These are phyloP conservation scores for Lyophyllum atratum DNA, from an alignment of 768 basidiomycete species.

Conservation along the genomic window DNA sequence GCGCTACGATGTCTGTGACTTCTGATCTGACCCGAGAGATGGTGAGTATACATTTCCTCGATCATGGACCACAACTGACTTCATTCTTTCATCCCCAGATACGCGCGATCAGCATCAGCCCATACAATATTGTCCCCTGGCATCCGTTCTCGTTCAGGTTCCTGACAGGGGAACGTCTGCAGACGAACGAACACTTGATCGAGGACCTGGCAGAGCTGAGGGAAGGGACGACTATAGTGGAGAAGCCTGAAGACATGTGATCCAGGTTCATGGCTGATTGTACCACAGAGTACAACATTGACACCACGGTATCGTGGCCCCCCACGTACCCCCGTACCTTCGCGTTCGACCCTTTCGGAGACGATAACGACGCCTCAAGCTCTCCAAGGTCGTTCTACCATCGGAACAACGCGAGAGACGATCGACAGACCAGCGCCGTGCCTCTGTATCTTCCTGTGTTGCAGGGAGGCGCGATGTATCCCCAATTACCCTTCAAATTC, in stretches of 20 bases:
- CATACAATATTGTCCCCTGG: not conserved
- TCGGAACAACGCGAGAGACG: not conserved
- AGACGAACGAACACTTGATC: not conserved
- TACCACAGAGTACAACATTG: not conserved
- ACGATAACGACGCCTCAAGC: not conserved
- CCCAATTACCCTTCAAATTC: not conserved
- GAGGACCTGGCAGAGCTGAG: conserved; percentile 6
- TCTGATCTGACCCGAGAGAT: not conserved
- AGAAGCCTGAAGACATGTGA: not conserved
- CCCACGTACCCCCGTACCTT: not conserved
- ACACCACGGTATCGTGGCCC: not conserved
- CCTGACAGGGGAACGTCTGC: not conserved
- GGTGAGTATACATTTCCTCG: not conserved
- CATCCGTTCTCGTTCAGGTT: not conserved
- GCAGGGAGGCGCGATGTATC: not conserved
- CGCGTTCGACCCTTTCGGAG: not conserved
- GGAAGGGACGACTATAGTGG: not conserved
- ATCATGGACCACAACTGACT: not conserved
- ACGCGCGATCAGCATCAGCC: not conserved
- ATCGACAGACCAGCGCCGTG: not conserved
- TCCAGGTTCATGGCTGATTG: not conserved
- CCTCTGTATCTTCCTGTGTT: no score
- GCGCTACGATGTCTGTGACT: not conserved
- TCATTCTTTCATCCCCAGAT: not conserved
- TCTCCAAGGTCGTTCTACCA: not conserved